Evolutionary conservation across 306 rosid species (phyloP).

Genomic region (Prunus salicina): DNA sequence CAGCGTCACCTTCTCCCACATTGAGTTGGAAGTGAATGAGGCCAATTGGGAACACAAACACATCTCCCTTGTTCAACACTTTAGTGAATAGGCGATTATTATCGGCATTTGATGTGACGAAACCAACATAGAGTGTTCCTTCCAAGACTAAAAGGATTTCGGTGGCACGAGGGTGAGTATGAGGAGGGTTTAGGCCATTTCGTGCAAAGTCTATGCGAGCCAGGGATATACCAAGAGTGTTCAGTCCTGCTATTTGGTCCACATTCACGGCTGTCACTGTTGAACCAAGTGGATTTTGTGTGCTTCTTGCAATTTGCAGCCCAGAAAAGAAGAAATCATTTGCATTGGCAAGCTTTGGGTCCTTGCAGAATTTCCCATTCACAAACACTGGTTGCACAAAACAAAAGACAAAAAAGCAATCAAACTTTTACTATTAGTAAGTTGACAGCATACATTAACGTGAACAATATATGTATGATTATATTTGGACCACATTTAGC

Average conservation of each 20-base stretch:
- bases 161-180: not conserved
- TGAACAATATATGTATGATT: not conserved
- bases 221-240: not conserved
- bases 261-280: not conserved
- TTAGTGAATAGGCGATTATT: not conserved
- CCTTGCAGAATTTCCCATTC: not conserved
- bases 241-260: not conserved
- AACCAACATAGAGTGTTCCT: not conserved
- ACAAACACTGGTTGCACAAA: not conserved
- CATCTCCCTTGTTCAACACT: not conserved
- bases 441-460: not conserved
- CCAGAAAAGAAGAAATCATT: not conserved
- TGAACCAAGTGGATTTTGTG: not conserved
- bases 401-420: not conserved
- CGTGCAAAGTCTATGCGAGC: not conserved
- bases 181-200: not conserved
- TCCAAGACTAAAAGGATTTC: not conserved
- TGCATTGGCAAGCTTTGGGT: not conserved
- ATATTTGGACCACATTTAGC: not conserved
- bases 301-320: not conserved
- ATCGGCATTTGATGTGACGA: not conserved
- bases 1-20: not conserved
- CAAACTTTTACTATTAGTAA: not conserved
- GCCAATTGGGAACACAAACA: too few relatives aligned
- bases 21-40: not conserved